Base-by-base conservation (phyloP, 495 filamentous ascomycete genomes). In the Lasiosphaeria miniovina region DNA sequence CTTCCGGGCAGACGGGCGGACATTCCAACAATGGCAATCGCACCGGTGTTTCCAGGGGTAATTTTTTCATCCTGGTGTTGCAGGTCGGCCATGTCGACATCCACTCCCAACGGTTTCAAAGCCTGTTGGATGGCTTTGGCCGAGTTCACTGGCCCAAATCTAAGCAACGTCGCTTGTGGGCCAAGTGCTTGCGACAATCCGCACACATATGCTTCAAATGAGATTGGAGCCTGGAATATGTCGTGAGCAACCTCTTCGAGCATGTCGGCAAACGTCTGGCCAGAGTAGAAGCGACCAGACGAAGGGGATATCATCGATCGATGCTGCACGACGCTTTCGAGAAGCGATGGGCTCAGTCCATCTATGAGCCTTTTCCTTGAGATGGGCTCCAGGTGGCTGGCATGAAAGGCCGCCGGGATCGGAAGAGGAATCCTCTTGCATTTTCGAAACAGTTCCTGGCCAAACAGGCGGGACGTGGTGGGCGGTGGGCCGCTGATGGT, bases 21-120 rank as follows among this genome's bases (percentile, higher is more conserved):
- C 70, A 87, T 80, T 12, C 86, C 87, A 43, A 90, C 79, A 49
- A 90, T 87, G 5, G 87, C 87, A 53, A 90, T 59, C 14, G 61
- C 46, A 15, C 50, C n/a, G 15, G 55, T 14, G 31, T 33, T 53
- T 3, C 14, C 11, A 12, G 56, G 4, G 12, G 43, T 5, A 4
- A 14, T 46, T 17, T 15, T 36, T 34, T 0, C 9, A 14, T 1
- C 11, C 17, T 11, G 12, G 32, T 6, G 12, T 6, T 10, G 14
- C 46, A 51, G 5, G 4, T 51, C 32, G 15, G 15, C 49, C 6
- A 32, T 35, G 8, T 17, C 40, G 24, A 50, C 6, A 8, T 58
- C 17, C 9, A 57, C 38, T 9, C 60, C 60, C 10, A 51, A n/a
- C 3, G n/a, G 31, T 7, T 53, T 17, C 12, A 62, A 6, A 5